phyloP scores from a whole-genome alignment of 1,284 basidiomycete species.

The Lentinula novae-zelandiae region DNA sequence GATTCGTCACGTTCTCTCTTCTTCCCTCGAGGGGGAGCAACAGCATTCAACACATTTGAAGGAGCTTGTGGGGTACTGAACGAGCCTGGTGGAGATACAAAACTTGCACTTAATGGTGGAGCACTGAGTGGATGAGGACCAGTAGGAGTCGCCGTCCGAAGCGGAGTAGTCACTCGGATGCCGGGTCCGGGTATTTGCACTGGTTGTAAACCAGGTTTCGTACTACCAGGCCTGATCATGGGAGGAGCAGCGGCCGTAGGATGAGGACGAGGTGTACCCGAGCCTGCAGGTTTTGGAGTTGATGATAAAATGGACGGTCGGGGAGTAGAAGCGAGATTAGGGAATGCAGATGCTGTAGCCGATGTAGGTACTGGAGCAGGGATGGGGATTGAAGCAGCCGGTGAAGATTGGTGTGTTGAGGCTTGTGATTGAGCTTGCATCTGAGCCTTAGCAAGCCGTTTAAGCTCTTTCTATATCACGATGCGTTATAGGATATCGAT shows the following conservation, averaged over 20 bases:
- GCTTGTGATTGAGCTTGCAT: constrained; percentile 30
- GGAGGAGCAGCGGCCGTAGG: constrained; percentile 14
- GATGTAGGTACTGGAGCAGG: constrained; percentile 28
- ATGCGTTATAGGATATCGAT: neutral
- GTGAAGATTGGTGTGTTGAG: constrained; percentile 19
- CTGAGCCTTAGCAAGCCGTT: constrained; percentile 63
- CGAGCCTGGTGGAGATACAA: constrained; percentile 12
- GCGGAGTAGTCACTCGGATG: constrained; percentile 22
- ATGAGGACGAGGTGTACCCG: constrained; percentile 24
- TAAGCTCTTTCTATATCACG: constrained; percentile 61
- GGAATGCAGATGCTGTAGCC: constrained; percentile 28
- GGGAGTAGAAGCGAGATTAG: constrained; percentile 18
- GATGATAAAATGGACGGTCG: constrained; percentile 17
- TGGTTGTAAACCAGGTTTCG: constrained; percentile 22
- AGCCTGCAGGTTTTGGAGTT: constrained; percentile 18
- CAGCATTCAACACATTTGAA: neutral
- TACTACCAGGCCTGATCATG: constrained; percentile 13
- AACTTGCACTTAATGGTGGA: constrained; percentile 19
- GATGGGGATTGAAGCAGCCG: constrained; percentile 20
- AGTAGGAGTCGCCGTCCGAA: constrained; percentile 29
- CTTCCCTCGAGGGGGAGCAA: constrained; percentile 31
- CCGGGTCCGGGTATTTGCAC: constrained; percentile 17
- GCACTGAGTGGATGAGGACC: constrained; percentile 26
- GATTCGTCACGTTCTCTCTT: constrained; percentile 48
- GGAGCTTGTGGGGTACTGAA: constrained; percentile 21